Base-by-base conservation (phyloP, 129 eudicot species). In the Erigeron canadensis region DNA sequence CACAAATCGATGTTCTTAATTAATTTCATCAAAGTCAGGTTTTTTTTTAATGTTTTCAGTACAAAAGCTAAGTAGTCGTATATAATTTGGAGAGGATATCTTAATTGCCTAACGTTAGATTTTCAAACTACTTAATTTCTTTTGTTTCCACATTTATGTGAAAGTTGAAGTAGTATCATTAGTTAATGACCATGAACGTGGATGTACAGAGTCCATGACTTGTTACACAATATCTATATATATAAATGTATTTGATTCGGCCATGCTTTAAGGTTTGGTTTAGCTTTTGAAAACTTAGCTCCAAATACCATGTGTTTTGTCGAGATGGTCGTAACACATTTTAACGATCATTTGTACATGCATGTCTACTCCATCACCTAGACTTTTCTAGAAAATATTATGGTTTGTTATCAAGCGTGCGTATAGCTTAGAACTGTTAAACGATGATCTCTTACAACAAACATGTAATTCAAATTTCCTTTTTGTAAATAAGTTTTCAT, bases 221-320 rank as follows among this genome's bases (percentile, higher is more conserved):
- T 69, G 64, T 42, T 54, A 70, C 15, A 38, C 41, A 70, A 70
- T 7, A 13, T 65, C 53, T 46, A 28, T 28, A 2, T 28, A 1
- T 28, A 28, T 28, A 28, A 2, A 28, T 28, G 2, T 1, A 28
- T 28, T 28, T 28, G 34, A 28, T 1, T 28, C 34, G 34, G 34
- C 61, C 71, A 43, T 41, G 59, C 62, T 57, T 22, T 22, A 55
- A 40, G 67, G 77, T 70, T 80, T 41, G 58, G 77, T 68, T 76
- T 67, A 67, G 71, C 63, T 68, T 60, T 80, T 83, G 77, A 80
- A 71, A 71, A 72, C 57, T 67, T 37, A 54, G 80, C 74, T 64
- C 41, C 69, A 37, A 37, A 45, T 63, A 53, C 48, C 84, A 80
- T 72, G 77, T 72, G 82, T 63, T 39, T 7, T 84, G 87, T 75